Evolutionary conservation across 768 basidiomycete species (phyloP).

Genomic region (Amanita jacksonii): DNA sequence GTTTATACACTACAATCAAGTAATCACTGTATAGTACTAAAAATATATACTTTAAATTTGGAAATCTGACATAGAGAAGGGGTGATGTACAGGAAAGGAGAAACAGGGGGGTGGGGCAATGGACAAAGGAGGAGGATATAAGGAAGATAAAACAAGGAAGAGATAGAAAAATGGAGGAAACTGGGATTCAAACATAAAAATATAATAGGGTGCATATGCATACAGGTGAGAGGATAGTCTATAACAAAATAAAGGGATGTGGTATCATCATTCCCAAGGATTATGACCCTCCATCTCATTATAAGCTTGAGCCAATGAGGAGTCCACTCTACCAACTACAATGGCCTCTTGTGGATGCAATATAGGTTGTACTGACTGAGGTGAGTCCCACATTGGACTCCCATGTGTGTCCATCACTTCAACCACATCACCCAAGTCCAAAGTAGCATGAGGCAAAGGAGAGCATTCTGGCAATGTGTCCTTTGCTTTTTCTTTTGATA

Average conservation of each 20-base stretch:
- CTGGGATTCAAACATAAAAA: too few species aligned
- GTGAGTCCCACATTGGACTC: slow-evolving; percentile 42
- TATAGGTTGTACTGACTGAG: background rate
- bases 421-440: slow-evolving; percentile 85
- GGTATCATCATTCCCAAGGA: slow-evolving; percentile 41
- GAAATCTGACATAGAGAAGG: too few species aligned
- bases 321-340: slow-evolving; percentile 27
- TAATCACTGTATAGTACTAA: too few species aligned
- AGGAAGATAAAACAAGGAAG: too few species aligned
- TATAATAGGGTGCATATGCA: too few species aligned
- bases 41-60: too few species aligned
- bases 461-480: background rate
- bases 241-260: slow-evolving; percentile 11
- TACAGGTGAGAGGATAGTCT: too few species aligned
- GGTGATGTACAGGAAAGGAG: too few species aligned
- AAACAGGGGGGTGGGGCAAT: too few species aligned
- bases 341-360: slow-evolving; percentile 5
- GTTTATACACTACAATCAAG: too few species aligned
- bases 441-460: slow-evolving; percentile 43
- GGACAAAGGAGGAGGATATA: too few species aligned
- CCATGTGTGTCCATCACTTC: slow-evolving; percentile 46
- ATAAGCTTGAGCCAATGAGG: slow-evolving; percentile 35
- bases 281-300: slow-evolving; percentile 42
- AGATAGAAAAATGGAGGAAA: too few species aligned
- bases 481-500: background rate